Evolutionary conservation across 2,329 filamentous ascomycete genomes (phyloP), one percentile per base, ranked within the genome.

Genomic region (Colletotrichum ledebouriae): DNA sequence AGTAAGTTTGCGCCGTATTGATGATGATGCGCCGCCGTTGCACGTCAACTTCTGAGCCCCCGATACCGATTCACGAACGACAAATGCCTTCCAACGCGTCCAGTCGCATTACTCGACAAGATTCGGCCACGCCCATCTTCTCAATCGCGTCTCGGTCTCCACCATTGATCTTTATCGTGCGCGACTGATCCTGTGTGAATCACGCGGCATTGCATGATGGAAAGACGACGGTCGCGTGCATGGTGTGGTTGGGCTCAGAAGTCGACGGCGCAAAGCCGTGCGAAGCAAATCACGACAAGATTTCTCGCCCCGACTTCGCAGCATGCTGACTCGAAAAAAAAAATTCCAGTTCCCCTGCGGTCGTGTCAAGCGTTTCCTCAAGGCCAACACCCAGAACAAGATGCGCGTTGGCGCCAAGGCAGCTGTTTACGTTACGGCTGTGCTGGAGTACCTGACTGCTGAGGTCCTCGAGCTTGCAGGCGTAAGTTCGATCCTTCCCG

Each of bases 351-450:
- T 99, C 82, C 96, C 96, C 71, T 99, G 96, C 81, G 96, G 96
- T 84, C 96, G 96, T 91, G 96, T 99, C 83, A 99, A 99, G 92
- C 94, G 96, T 85, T 98, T 98, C 86, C 87, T 99, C 80, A 98
- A 98, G 89, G 94, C 94, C 82, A 98, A 98, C 85, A 98, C 96
- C 57, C 96, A 98, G 81, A 97, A 98, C 85, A 98, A 98, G 87
- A 98, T 98, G 93, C 95, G 96, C 83, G 97, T 99, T 74, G 96
- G 96, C 76, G 96, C 95, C 78, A 98, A 98, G 87, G 96, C 96
- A 72, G 94, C 96, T 73, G 96, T 99, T 76, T 99, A 99, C 80
- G 94, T 98, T 71, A 98, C 96, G 57, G 96, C 96, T 49, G 96
- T 99, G 65, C 92, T 99, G 72, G 96, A 99, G 85, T 99, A 99